Evolutionary conservation across 2,329 filamentous ascomycete genomes (phyloP).

Genomic region (Piedraia hortae): DNA sequence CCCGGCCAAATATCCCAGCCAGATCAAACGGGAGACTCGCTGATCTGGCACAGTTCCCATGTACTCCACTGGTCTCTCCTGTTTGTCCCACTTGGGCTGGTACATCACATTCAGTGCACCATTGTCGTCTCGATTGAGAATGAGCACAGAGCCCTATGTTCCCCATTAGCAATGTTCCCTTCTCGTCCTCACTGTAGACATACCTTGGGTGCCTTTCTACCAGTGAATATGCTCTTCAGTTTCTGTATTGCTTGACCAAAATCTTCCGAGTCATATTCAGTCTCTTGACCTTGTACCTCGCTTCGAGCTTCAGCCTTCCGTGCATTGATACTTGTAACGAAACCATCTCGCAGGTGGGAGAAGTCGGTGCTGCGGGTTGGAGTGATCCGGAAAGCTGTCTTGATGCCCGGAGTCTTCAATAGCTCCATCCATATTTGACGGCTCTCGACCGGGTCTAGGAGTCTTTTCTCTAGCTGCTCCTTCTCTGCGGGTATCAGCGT

Average conservation of each 20-base stretch:
- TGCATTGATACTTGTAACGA: slow-evolving; percentile 58
- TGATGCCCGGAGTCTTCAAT: slow-evolving; percentile 36
- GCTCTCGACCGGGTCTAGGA: slow-evolving; percentile 42
- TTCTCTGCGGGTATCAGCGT: slow-evolving; percentile 65
- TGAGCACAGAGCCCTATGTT: slow-evolving; percentile 34
- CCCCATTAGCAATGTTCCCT: no score
- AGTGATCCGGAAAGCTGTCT: slow-evolving; percentile 56
- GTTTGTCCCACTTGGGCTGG: slow-evolving; percentile 19
- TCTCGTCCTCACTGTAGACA: no score
- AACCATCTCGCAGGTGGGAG: slow-evolving; percentile 69
- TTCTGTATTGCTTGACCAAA: slow-evolving; percentile 50
- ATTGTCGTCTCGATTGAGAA: slow-evolving; percentile 37
- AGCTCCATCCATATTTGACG: slow-evolving; percentile 50
- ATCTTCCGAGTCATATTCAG: slow-evolving; percentile 37
- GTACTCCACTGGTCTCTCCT: slow-evolving; percentile 17
- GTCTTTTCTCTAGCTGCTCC: slow-evolving; percentile 35
- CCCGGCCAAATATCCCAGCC: slow-evolving; percentile 74
- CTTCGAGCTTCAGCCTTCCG: slow-evolving; percentile 32
- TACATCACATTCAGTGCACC: slow-evolving; percentile 44
- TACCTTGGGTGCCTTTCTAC: slow-evolving; percentile 43
- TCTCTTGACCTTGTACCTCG: slow-evolving; percentile 10
- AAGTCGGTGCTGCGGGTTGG: slow-evolving; percentile 91
- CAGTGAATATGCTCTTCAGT: slow-evolving; percentile 61
- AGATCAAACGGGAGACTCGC: slow-evolving; percentile 52
- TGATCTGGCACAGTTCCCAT: slow-evolving; percentile 55